Evolutionary conservation across 2,329 filamentous ascomycete species (phyloP).

Genomic region (Hypocreales sp.): DNA sequence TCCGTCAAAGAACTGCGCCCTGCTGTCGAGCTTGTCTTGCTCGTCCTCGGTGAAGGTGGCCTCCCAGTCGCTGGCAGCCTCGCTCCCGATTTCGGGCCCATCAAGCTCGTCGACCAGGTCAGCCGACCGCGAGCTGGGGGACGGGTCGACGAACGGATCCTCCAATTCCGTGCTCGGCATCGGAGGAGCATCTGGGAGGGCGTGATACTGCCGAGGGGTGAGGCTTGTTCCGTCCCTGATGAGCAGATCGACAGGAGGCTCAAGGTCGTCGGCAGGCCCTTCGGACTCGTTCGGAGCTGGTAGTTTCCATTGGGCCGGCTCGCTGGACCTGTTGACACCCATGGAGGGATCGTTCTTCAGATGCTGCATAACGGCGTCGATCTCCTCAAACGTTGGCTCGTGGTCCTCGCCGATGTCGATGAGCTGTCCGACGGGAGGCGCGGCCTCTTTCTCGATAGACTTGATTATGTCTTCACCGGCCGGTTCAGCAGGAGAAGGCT

Average conservation of each 20-base stretch:
- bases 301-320: conserved; percentile 26
- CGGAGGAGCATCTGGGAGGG: conserved; percentile 27
- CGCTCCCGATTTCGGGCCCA: conserved; percentile 25
- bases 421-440: not conserved
- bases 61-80: conserved; percentile 83
- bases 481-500: conserved; percentile 9
- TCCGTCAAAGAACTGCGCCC: conserved; percentile 78
- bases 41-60: conserved; percentile 69
- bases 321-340: conserved; percentile 50
- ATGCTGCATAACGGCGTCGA: conserved; percentile 84
- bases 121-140: conserved; percentile 29
- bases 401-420: conserved; percentile 7
- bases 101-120: conserved; percentile 31
- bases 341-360: conserved; percentile 58
- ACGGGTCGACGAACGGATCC: conserved; percentile 44
- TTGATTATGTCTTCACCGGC: conserved; percentile 12
- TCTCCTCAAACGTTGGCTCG: conserved; percentile 58
- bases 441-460: conserved; percentile 13
- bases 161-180: conserved; percentile 39
- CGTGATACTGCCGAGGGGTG: conserved; percentile 42
- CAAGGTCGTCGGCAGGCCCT: conserved; percentile 36
- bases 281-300: conserved; percentile 15
- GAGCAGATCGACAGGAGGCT: conserved; percentile 31
- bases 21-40: conserved; percentile 66
- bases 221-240: conserved; percentile 61